Evolutionary conservation across 2,329 filamentous ascomycete species (phyloP).

Genomic region (Monosporascus sp.): DNA sequence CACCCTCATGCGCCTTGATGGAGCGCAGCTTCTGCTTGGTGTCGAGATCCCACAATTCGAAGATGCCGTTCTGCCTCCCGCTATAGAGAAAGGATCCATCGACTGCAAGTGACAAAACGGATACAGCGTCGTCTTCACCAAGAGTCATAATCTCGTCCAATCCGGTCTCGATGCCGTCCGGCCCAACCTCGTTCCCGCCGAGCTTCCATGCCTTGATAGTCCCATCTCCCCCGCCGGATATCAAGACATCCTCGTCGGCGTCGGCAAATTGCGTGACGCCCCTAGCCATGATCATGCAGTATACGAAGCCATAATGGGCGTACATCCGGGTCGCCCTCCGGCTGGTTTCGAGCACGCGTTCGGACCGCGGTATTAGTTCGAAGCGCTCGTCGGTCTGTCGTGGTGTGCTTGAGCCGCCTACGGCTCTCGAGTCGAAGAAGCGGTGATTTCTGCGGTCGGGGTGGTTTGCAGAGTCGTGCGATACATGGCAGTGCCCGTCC

Average conservation of each 20-base stretch:
- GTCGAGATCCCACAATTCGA: conserved; percentile 96
- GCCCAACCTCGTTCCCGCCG: conserved; percentile 35
- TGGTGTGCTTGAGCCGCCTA: conserved; percentile 75
- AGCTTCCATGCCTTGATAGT: conserved; percentile 92
- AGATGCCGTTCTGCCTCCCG: conserved; percentile 77
- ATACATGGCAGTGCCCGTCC: conserved; percentile 53
- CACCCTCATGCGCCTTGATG: conserved; percentile 72
- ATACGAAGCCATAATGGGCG: conserved; percentile 92
- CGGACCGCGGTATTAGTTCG: conserved; percentile 46
- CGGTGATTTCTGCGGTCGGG: conserved; percentile 73
- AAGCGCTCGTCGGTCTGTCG: conserved; percentile 59
- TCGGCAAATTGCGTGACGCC: conserved; percentile 63
- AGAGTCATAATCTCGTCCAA: conserved; percentile 66
- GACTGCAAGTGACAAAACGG: conserved; percentile 71
- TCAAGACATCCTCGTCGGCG: conserved; percentile 70
- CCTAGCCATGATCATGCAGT: conserved; percentile 85
- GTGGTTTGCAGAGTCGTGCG: conserved; percentile 60
- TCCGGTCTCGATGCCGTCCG: conserved; percentile 51
- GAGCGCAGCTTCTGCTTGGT: conserved; percentile 85
- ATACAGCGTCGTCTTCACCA: conserved; percentile 56
- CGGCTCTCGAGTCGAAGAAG: conserved; percentile 88
- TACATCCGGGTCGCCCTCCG: conserved; percentile 77
- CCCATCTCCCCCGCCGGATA: conserved; percentile 90
- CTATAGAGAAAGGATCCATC: conserved; percentile 92
- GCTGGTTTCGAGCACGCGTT: conserved; percentile 70